These are phyloP conservation scores for Colletotrichum shisoi DNA, from an alignment of 2,329 filamentous ascomycete species.

Conservation along the genomic window DNA sequence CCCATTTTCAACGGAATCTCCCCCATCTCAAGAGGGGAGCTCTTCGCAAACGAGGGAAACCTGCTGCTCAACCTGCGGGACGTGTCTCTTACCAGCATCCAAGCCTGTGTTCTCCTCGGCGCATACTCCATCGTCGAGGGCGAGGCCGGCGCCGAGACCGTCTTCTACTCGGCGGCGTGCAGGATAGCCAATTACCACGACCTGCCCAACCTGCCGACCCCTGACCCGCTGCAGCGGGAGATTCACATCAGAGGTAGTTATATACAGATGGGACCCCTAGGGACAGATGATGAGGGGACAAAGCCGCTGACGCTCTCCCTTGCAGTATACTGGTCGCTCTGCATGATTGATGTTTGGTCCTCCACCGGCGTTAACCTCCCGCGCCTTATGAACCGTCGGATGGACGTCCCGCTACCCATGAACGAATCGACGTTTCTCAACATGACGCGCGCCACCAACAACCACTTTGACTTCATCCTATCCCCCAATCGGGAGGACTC, in stretches of 20 bases:
- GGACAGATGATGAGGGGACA: too few species aligned
- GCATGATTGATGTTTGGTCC: constrained; percentile 43
- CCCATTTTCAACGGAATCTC: constrained; percentile 39
- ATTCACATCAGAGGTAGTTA: constrained; percentile 46
- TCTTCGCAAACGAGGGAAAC: constrained; percentile 41
- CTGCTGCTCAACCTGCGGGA: constrained; percentile 48
- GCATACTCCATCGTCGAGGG: constrained; percentile 47
- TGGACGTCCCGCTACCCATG: constrained; percentile 48
- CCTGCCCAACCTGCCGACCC: constrained; percentile 46
- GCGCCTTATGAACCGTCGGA: constrained; percentile 39
- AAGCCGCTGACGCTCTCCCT: not conserved
- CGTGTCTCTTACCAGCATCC: constrained; percentile 49
- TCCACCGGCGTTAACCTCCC: constrained; percentile 42
- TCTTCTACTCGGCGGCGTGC: constrained; percentile 51
- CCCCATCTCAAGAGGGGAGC: constrained; percentile 43
- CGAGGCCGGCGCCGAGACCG: constrained; percentile 48
- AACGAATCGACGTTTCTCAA: constrained; percentile 49
- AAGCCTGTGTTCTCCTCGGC: constrained; percentile 52
- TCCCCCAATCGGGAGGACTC: constrained; percentile 40
- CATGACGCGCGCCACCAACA: constrained; percentile 40
- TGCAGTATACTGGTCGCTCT: constrained; percentile 42
- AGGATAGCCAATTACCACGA: constrained; percentile 50
- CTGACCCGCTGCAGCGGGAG: constrained; percentile 47
- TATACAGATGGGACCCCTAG: too few species aligned
- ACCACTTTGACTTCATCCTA: constrained; percentile 40